Base-by-base conservation (phyloP, 805 yeast species). In the Clavispora phyllophila region DNA sequence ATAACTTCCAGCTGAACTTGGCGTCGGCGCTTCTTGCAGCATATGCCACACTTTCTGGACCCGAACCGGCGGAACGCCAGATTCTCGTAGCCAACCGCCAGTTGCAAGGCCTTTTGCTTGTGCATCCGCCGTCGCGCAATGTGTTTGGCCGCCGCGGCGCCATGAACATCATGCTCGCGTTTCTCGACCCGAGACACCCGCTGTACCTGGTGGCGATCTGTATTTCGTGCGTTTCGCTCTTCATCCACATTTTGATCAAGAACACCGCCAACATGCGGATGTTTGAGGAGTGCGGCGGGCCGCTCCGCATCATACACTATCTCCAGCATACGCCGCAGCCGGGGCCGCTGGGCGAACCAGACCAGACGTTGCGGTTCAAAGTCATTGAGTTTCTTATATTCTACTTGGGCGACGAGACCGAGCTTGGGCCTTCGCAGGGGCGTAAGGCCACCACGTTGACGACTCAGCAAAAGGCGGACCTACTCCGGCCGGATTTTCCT, bases 321-420 rank as follows among this genome's bases (percentile, higher is more conserved):
- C 54, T 69, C 19, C 56, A 59, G 18, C 46, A 60, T 12, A 35
- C 38, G 2, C 41, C 40, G 5, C 12, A 40, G 7, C 38, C 40
- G 5, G 9, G 38, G 7, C 38, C 34, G 5, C 23, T 15, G 12
- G 39, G 34, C 13, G 15, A 29, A 24, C 35, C 28, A 13, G 33
- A 19, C 3, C 80, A 80, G 51, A 72, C 72, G 26, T 73, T 83
- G 12, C 81, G 81, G 51, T 75, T 82, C 48, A 78, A 81, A 50
- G 72, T 81, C 10, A 69, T 84, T 38, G 90, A 84, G 61, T 84
- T 84, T 56, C 62, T 84, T 40, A 76, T 84, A 42, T 81, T 83
- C 56, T 84, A 84, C 54, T 61, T 84, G 42, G 70, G 78, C 8
- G 88, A 87, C 10, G 91, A 83, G 57, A 62, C 74, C n/a, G 50